Evolutionary conservation across 768 basidiomycete genomes (phyloP), one percentile per base, ranked within the genome.

Genomic region (Termitomyces sp.): DNA sequence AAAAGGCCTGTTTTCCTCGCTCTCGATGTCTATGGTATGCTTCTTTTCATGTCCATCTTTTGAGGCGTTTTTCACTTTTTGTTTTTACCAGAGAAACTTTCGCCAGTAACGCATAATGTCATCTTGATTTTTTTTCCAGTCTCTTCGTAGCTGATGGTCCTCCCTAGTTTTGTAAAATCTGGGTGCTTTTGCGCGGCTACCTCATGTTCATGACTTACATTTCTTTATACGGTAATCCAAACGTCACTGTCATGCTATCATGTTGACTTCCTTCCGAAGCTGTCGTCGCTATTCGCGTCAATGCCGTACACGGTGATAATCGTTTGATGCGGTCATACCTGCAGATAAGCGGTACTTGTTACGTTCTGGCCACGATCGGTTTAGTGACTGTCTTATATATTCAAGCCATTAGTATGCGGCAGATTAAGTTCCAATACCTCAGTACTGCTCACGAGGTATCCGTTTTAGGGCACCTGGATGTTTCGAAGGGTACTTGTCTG

Each of bases 131-230:
- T 6, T 7, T 42, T 18, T 15, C n/a, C 42, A 13, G 20, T 3
- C 4, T 31, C 36, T 6, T 24, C 31, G 2, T 44, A n/a, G 30
- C 39, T 44, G 12, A 51, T 30, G 2, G 8, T 9, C n/a, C 9
- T 58, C 24, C 41, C 15, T 55, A 63, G 62, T 63, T 63, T 33
- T 63, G 62, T 41, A 56, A 53, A 56, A 50, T 54, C 44, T 58
- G 54, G 54, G 47, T 58, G 15, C 33, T 63, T 18, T 49, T 63
- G 16, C 57, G 51, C 20, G 33, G 47, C 16, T 63, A 61, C 31
- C 57, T 63, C 24, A 58, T 55, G 6, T 58, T 58, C 31, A 24
- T 59, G 15, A 58, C 49, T 42, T 63, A 60, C 18, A 48, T 61
- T 2, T 58, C 59, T 1, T 7, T 54, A 11, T 59, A 63, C 24